Evolutionary conservation across 148 eudicot genomes (phyloP), one percentile per base, ranked within the genome.

Genomic region (Chenopodium berlandieri): DNA sequence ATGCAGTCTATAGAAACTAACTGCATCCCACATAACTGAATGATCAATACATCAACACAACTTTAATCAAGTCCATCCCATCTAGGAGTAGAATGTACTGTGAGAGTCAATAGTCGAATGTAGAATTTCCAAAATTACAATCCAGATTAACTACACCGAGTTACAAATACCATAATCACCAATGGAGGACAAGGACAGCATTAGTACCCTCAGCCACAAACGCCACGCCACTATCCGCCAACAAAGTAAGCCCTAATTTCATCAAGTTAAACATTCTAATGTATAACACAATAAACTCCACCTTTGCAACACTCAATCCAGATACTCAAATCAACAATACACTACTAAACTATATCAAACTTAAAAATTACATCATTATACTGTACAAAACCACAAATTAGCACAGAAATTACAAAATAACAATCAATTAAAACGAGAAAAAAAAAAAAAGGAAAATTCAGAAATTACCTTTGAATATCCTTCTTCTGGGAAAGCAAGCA

Each of bases 401-500:
- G 1, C 46, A 67, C 0, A 27, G 17, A 8, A 44, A 48, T 2
- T 9, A 0, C 17, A 25, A 78, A 46, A 25, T 17, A 54, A 66
- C 46, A 48, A 54, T 40, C 44, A 52, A 19, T 3, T 2, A 58
- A 63, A 44, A 10, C 54, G 2, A 17, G 17, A 56, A 23, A 23
- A 4, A 56, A 56, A 4, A 56, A 0, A 14, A n/a, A 7, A 34
- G 1, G 60, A 71, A 54, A 13, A 72, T 75, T 2, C 20, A 13
- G 34, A 80, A 32, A 19, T 58, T 5, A 94, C 99, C 99, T 90
- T 62, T 92, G 95, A 79, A 94, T 94, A 52, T 92, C 98, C 81
- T 96, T 96, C 85, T 96, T 96, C 86, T 96, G 99, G 27, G 98
- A 79, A 64, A 96, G 89, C 76, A 96, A 85, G 90, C 98, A 96